phyloP scores from a whole-genome alignment of 768 basidiomycete genomes.

The Phlebiopsis gigantea region DNA sequence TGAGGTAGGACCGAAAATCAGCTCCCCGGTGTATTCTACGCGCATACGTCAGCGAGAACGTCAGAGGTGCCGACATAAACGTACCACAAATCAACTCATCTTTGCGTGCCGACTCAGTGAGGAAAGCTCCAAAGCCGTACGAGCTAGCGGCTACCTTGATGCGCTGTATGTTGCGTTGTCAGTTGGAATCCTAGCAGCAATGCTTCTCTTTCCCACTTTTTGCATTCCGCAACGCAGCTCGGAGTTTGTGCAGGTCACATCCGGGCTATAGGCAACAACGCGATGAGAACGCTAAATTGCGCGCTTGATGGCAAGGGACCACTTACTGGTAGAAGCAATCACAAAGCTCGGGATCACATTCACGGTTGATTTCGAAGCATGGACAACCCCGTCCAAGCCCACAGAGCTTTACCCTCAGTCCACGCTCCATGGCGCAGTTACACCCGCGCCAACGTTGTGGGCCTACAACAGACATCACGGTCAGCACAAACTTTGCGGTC shows the following conservation, averaged over 20 bases:
- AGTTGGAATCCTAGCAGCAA: too few relatives aligned
- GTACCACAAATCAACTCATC: slow-evolving; percentile 33
- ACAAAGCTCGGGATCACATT: slow-evolving; percentile 71
- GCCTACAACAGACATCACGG: slow-evolving; percentile 32
- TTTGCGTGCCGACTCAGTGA: slow-evolving; percentile 36
- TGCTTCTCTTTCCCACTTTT: slow-evolving; percentile 6
- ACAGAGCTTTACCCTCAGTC: too few relatives aligned
- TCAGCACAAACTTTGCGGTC: background rate
- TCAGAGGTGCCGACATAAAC: background rate
- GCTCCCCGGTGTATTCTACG: slow-evolving; percentile 65
- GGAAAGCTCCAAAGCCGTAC: slow-evolving; percentile 46
- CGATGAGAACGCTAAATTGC: too few relatives aligned
- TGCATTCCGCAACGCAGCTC: slow-evolving; percentile 31
- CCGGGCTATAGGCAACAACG: slow-evolving; percentile 42
- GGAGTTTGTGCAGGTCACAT: slow-evolving; percentile 40
- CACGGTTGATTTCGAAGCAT: slow-evolving; percentile 44
- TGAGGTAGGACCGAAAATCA: slow-evolving; percentile 44
- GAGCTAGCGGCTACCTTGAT: slow-evolving; percentile 14
- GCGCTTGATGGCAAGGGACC: too few relatives aligned
- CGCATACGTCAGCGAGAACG: background rate
- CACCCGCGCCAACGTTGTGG: slow-evolving; percentile 54
- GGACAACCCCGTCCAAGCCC: slow-evolving; percentile 31
- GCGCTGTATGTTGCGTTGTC: too few relatives aligned
- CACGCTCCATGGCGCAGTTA: slow-evolving; percentile 39
- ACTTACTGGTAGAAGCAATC: slow-evolving; percentile 40